These are phyloP conservation scores for Fusarium graminum DNA, from an alignment of 2,329 filamentous ascomycete genomes.

Conservation along the genomic window DNA sequence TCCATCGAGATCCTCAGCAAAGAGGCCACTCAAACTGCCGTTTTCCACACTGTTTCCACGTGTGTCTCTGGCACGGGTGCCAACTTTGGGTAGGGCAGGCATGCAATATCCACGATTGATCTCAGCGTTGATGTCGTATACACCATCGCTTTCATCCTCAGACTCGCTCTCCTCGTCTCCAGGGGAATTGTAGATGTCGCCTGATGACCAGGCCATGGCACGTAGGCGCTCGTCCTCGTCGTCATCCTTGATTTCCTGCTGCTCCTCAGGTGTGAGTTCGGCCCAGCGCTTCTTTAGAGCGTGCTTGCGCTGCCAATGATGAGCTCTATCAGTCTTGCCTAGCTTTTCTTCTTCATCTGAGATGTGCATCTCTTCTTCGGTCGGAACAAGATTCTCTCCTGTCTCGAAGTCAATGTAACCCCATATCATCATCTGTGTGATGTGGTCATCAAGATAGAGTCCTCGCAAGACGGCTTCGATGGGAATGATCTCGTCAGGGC, in stretches of 20 bases:
- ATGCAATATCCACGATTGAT: conserved; percentile 40
- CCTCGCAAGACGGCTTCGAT: conserved; percentile 66
- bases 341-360: conserved; percentile 59
- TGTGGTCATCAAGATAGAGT: conserved; percentile 65
- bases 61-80: not conserved
- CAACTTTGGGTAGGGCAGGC: conserved; percentile 15
- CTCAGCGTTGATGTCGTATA: conserved; percentile 37
- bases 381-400: conserved; percentile 64
- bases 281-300: conserved; percentile 61
- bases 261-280: conserved; percentile 54
- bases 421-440: conserved; percentile 71
- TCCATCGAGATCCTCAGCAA: not conserved
- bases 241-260: conserved; percentile 55
- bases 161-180: conserved; percentile 31
- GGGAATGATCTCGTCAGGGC: conserved; percentile 71
- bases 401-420: conserved; percentile 70
- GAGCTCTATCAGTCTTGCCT: conserved; percentile 50
- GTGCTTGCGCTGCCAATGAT: conserved; percentile 61
- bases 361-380: conserved; percentile 65
- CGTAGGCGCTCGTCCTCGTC: conserved; percentile 55
- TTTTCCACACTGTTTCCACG: not conserved
- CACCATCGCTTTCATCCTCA: conserved; percentile 28
- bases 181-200: conserved; percentile 41
- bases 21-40: not conserved
- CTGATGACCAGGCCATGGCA: conserved; percentile 52